Percentiles rank a stretch among this genome's conserved stretches.
Conservation (phyloP, 352 stramenopile species). For the Aphanomyces stellatus region DNA sequence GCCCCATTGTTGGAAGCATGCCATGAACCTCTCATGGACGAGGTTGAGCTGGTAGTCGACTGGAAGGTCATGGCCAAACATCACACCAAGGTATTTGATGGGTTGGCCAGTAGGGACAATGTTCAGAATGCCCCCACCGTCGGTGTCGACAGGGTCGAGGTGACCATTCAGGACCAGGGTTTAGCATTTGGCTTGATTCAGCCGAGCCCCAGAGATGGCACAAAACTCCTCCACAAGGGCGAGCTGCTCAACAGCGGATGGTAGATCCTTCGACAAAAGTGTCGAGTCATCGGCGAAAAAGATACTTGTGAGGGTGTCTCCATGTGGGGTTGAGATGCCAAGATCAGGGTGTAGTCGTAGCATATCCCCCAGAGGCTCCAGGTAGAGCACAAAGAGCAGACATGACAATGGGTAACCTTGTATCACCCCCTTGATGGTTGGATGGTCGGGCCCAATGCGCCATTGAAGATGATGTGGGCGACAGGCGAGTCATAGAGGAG, state of each 20-base stretch:
- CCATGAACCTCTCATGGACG: background rate
- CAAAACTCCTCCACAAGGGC: conserved; percentile 24
- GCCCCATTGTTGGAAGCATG: background rate
- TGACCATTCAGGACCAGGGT: conserved; percentile 17
- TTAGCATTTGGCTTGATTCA: conserved; percentile 21
- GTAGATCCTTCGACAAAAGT: background rate
- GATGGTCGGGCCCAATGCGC: background rate
- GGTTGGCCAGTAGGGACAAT: background rate
- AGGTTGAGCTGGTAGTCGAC: background rate
- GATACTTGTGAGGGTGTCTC: conserved; percentile 11
- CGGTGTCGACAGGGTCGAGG: background rate
- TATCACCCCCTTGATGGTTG: conserved; percentile 18
- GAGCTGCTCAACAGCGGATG: conserved; percentile 8
- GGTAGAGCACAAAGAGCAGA: background rate
- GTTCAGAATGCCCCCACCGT: background rate
- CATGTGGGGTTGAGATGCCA: background rate
- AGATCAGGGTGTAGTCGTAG: background rate
- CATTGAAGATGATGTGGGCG: conserved; percentile 9
- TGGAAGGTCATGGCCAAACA: background rate
- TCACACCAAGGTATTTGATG: conserved; percentile 18
- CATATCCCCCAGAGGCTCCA: background rate
- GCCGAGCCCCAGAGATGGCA: conserved; percentile 15
- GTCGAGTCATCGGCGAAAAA: conserved; percentile 26
- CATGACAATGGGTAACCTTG: background rate
- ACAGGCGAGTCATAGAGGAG: background rate